Evolutionary conservation across 495 filamentous ascomycete species (phyloP).

Genomic region (Penicillium malachiteum): DNA sequence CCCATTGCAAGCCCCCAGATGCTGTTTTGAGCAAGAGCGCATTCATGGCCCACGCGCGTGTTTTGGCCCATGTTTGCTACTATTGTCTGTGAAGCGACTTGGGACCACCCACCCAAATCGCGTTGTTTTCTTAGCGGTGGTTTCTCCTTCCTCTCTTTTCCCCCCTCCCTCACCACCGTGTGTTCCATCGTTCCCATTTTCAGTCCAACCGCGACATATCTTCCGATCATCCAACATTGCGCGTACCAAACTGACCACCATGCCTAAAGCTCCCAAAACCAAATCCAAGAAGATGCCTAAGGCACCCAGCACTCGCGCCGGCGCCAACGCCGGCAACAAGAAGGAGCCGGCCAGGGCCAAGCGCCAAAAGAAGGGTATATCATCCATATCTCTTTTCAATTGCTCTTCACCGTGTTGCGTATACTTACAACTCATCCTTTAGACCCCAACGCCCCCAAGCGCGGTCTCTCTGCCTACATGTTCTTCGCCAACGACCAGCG

Average conservation of each 20-base stretch:
- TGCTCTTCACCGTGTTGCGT: not conserved
- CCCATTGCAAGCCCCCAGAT: not conserved
- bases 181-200: not conserved
- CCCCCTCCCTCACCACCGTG: not conserved
- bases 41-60: not conserved
- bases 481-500: constrained; percentile 99
- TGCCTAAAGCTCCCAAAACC: not conserved
- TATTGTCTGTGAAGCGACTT: not conserved
- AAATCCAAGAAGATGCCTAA: constrained; percentile 60
- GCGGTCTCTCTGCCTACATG: constrained; percentile 99
- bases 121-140: not conserved
- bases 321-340: constrained; percentile 33
- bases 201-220: not conserved
- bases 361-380: constrained; percentile 85
- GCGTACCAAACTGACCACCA: not conserved
- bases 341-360: constrained; percentile 53
- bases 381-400: constrained; percentile 5
- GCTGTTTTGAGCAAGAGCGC: not conserved
- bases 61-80: not conserved
- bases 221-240: not conserved
- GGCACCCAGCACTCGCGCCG: constrained; percentile 58
- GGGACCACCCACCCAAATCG: not conserved
- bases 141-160: not conserved
- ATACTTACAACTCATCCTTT: constrained; percentile 9
- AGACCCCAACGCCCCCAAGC: constrained; percentile 99